Conservation (phyloP, 1,284 basidiomycete species). For the Marasmius fiardii region DNA sequence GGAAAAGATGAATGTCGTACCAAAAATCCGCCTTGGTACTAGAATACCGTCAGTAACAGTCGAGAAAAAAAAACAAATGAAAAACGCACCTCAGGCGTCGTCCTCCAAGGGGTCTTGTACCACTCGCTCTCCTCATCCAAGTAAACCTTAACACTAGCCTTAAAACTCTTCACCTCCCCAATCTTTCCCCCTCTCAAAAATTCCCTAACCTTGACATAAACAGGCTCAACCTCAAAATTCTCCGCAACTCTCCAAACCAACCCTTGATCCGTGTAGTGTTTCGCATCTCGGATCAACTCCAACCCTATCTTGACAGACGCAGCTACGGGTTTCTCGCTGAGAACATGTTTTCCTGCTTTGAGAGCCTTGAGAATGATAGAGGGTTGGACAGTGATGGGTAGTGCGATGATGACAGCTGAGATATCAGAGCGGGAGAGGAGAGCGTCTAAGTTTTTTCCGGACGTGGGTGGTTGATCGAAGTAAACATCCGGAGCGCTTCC, state of each 20-base stretch:
- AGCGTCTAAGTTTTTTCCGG: constrained; percentile 48
- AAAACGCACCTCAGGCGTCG: constrained; percentile 67
- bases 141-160: constrained; percentile 48
- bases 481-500: constrained; percentile 46
- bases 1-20: background rate
- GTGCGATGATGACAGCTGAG: constrained; percentile 66
- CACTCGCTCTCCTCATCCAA: constrained; percentile 65
- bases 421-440: constrained; percentile 69
- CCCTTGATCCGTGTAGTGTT: constrained; percentile 43
- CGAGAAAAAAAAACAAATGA: background rate
- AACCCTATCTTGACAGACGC: constrained; percentile 63
- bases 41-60: background rate
- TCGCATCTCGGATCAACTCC: constrained; percentile 47
- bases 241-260: constrained; percentile 85
- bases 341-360: constrained; percentile 78
- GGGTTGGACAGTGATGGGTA: constrained; percentile 79
- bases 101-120: constrained; percentile 82
- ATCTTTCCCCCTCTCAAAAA: constrained; percentile 56
- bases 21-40: background rate
- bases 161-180: constrained; percentile 64
- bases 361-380: constrained; percentile 58
- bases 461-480: constrained; percentile 41
- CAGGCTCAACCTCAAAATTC: constrained; percentile 76
- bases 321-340: constrained; percentile 86
- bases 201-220: constrained; percentile 48